Evolutionary conservation across 192 early-diverging fungal genomes (phyloP).

Genomic region (Coemansia biformis): DNA sequence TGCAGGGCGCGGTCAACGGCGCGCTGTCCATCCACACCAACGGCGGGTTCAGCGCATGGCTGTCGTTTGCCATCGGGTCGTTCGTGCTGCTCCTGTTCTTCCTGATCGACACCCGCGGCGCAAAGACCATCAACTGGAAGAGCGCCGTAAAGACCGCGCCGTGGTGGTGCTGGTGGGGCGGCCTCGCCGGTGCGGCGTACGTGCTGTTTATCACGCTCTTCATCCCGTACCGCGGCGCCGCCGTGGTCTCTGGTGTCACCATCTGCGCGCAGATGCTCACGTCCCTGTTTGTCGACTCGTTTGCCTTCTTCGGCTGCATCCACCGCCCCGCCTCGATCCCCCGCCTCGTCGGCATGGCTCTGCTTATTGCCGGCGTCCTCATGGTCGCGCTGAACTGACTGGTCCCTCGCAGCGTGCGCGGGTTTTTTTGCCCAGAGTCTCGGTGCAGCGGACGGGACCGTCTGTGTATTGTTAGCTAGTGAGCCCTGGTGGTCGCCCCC

Average conservation of each 20-base stretch:
- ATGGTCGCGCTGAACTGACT: too few relatives aligned
- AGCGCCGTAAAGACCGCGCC: constrained; percentile 40
- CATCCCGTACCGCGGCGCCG: constrained; percentile 46
- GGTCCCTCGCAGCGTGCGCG: too few relatives aligned
- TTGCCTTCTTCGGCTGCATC: constrained; percentile 42
- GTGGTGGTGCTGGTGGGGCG: constrained; percentile 50
- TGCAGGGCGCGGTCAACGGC: constrained; percentile 47
- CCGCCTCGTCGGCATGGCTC: constrained; percentile 20
- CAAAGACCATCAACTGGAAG: constrained; percentile 36
- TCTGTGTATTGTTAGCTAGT: too few relatives aligned
- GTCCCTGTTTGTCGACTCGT: constrained; percentile 40
- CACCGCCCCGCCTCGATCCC: constrained; percentile 32
- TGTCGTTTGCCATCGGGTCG: constrained; percentile 46
- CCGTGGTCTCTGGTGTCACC: constrained; percentile 44
- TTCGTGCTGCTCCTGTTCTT: constrained; percentile 42
- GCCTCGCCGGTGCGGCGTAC: constrained; percentile 38
- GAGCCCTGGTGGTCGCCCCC: too few relatives aligned
- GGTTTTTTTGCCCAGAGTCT: too few relatives aligned
- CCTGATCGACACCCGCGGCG: constrained; percentile 44
- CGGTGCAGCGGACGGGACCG: too few relatives aligned
- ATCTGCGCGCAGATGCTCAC: constrained; percentile 50
- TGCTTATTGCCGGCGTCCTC: constrained; percentile 48
- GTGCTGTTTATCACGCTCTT: constrained; percentile 49
- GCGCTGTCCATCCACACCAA: constrained; percentile 39
- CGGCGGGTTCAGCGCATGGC: constrained; percentile 44